Percentiles rank a stretch among this genome's conserved stretches.
phyloP scores from a whole-genome alignment of 2,329 filamentous ascomycete species.

The Dactylonectria macrodidyma region DNA sequence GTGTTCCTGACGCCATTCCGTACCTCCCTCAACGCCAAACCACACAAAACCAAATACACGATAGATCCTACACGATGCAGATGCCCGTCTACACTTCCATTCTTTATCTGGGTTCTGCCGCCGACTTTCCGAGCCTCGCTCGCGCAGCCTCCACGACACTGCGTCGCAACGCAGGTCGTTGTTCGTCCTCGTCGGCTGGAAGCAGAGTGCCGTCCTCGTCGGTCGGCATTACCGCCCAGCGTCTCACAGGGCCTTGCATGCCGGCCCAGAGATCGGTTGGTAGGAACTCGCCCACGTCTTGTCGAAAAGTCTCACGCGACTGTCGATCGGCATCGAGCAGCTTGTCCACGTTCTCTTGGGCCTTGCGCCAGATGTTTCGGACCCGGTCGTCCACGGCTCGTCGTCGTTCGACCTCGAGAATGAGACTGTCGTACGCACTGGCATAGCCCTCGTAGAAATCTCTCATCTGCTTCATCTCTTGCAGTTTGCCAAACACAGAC shows the following conservation, averaged over 20 bases:
- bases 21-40: slow-evolving; percentile 15
- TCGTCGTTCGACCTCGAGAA: slow-evolving; percentile 87
- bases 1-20: slow-evolving; percentile 9
- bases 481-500: slow-evolving; percentile 77
- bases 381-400: slow-evolving; percentile 81
- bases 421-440: slow-evolving; percentile 85
- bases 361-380: slow-evolving; percentile 81
- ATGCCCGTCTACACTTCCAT: neutral
- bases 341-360: slow-evolving; percentile 81
- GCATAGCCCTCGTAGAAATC: slow-evolving; percentile 92
- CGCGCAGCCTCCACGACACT: slow-evolving; percentile 46
- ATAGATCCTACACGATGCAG: neutral
- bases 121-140: slow-evolving; percentile 34
- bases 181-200: slow-evolving; percentile 23
- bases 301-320: slow-evolving; percentile 83
- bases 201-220: slow-evolving; percentile 34
- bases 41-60: neutral
- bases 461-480: slow-evolving; percentile 82
- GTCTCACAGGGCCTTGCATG: slow-evolving; percentile 72
- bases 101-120: slow-evolving; percentile 29
- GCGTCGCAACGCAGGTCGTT: slow-evolving; percentile 34
- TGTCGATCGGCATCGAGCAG: slow-evolving; percentile 80
- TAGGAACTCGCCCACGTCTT: slow-evolving; percentile 87
- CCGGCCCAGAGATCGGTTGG: slow-evolving; percentile 91
- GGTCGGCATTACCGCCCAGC: slow-evolving; percentile 64